Evolutionary conservation across 2,329 filamentous ascomycete genomes (phyloP).

Genomic region (Pseudogymnoascus sp.): DNA sequence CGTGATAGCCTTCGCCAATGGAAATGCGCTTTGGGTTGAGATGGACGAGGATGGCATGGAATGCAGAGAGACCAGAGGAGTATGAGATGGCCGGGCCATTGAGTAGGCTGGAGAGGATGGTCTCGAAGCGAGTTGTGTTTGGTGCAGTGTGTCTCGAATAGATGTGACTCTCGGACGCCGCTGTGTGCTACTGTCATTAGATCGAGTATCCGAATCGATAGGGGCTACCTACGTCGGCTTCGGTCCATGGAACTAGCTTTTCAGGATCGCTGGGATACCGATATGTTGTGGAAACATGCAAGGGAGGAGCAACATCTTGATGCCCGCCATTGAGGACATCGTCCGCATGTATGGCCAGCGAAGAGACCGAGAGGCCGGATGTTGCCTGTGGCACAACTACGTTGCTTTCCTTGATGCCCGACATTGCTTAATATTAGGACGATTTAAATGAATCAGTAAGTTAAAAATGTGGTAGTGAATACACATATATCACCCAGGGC

Average conservation of each 20-base stretch:
- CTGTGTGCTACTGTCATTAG: constrained; percentile 9
- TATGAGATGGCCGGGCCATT: constrained; percentile 67
- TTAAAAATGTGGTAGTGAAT: background rate
- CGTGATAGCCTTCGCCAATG: constrained; percentile 83
- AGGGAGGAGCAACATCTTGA: constrained; percentile 73
- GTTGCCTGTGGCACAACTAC: background rate
- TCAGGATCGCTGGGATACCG: constrained; percentile 67
- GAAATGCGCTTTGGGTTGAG: constrained; percentile 76
- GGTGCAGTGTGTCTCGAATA: constrained; percentile 77
- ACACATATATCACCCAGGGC: background rate
- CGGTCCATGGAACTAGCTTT: constrained; percentile 44
- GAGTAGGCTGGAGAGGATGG: constrained; percentile 66
- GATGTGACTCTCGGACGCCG: constrained; percentile 51
- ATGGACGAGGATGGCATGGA: constrained; percentile 78
- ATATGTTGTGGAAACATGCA: constrained; percentile 89
- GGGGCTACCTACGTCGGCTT: constrained; percentile 44
- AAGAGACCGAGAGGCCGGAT: constrained; percentile 43
- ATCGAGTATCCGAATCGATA: background rate
- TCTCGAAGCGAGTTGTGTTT: constrained; percentile 77
- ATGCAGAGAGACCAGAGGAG: constrained; percentile 74
- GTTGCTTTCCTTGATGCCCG: background rate
- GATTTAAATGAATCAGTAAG: background rate
- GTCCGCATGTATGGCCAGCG: constrained; percentile 73
- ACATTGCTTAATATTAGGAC: background rate
- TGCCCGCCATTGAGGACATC: constrained; percentile 60